Evolutionary conservation across 148 eudicot genomes (phyloP).

Genomic region (Rhododendron molle): DNA sequence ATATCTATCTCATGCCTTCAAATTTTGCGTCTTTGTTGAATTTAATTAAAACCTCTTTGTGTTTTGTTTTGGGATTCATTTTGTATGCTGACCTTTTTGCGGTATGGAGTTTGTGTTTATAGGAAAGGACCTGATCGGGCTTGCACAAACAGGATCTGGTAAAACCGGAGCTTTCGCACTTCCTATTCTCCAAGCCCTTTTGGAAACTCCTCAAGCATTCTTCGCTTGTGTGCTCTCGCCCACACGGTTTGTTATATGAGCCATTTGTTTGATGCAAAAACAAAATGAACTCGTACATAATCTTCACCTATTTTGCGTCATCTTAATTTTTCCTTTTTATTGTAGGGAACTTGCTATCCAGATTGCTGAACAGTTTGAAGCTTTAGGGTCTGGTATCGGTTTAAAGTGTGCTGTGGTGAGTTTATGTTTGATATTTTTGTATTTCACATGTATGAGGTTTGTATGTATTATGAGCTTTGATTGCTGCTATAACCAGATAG

Average conservation of each 20-base stretch:
- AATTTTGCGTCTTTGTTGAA: neutral
- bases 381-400: conserved; percentile 75
- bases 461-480: neutral
- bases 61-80: neutral
- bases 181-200: conserved; percentile 73
- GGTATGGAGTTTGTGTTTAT: neutral
- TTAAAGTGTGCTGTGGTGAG: conserved; percentile 80
- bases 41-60: neutral
- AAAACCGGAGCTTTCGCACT: conserved; percentile 96
- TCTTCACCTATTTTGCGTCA: neutral
- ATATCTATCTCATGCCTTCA: neutral
- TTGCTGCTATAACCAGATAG: neutral
- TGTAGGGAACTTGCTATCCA: conserved; percentile 88
- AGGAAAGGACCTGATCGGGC: conserved; percentile 90
- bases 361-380: conserved; percentile 92
- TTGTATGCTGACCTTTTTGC: neutral
- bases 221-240: conserved; percentile 86
- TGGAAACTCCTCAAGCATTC: conserved; percentile 61
- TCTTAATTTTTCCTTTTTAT: conserved; percentile 4
- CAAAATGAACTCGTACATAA: neutral
- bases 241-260: conserved; percentile 42
- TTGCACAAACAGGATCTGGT: conserved; percentile 96
- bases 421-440: neutral
- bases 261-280: neutral
- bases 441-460: neutral